Evolutionary conservation across 164 flowering plant genomes (phyloP), one percentile per base, ranked within the genome.

Genomic region (Umbilicus rupestris): DNA sequence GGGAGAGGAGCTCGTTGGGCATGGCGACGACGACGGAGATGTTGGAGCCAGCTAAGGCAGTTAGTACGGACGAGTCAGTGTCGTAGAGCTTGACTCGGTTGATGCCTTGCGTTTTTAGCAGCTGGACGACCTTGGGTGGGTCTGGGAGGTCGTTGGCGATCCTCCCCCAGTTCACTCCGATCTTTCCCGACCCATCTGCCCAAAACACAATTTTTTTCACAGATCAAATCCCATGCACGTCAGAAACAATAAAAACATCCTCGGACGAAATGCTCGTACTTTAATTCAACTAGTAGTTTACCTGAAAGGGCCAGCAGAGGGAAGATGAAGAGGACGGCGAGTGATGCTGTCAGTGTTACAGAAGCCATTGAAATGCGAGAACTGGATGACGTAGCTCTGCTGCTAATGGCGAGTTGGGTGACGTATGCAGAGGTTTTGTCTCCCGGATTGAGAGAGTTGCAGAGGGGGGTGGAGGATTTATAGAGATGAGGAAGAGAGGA

Each of bases 111-210:
- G 86, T 72, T 37, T 79, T 78, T 22, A 85, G 79, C 30, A 85
- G 85, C 39, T 70, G 15, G 14, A 78, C 90, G 10, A 82, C 90
- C 47, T 78, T 77, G 5, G 41, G 3, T 0, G 90, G 84, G 0
- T 85, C 73, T 0, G 86, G 90, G 0, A 85, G 83, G 62, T 85
- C 71, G 82, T 80, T 66, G 0, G 84, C 86, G 1, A 84, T 67
- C 24, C 87, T 45, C 1, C 90, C 90, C 64, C 84, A 85, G 84
- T 85, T 85, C 12, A 84, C 82, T n/a, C 90, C 90, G 7, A 85
- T 71, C 0, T 78, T 75, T 11, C 83, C 86, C 3, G 63, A 3
- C 20, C 57, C 74, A 62, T 79, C 88, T 80, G 82, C 37, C 69
- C 64, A 62, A 9, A 15, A 35, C 37, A 35, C n/a, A n/a, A n/a